These are phyloP conservation scores for Pichia sp. DNA, from an alignment of 1,139 yeast genomes.

Conservation along the genomic window DNA sequence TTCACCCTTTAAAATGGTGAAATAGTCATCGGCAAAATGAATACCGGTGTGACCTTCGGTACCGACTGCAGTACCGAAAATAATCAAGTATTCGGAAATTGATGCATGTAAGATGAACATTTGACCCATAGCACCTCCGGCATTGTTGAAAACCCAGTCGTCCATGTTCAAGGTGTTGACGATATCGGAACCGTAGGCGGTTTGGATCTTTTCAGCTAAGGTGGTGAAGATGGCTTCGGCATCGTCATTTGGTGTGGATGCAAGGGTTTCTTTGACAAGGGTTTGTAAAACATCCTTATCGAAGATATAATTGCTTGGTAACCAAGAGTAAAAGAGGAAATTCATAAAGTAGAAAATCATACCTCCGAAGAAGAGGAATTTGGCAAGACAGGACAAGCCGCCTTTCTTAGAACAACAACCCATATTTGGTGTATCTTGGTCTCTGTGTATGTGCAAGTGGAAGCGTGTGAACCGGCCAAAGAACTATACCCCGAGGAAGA, in stretches of 20 bases:
- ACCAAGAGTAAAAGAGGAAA: slow-evolving; percentile 55
- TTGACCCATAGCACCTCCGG: slow-evolving; percentile 99
- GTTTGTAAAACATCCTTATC: slow-evolving; percentile 45
- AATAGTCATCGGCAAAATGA: slow-evolving; percentile 95
- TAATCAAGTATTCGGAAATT: slow-evolving; percentile 85
- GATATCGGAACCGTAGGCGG: slow-evolving; percentile 57
- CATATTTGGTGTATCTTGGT: not conserved
- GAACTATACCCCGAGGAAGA: no score
- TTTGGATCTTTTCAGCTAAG: slow-evolving; percentile 58
- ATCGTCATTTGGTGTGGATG: slow-evolving; percentile 55
- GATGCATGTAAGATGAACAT: slow-evolving; percentile 97
- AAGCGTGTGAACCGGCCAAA: no score
- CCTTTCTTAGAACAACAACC: slow-evolving; percentile 12
- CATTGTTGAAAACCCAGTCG: slow-evolving; percentile 96
- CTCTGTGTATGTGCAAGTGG: no score
- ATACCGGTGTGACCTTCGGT: slow-evolving; percentile 97
- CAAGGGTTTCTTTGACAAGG: slow-evolving; percentile 51
- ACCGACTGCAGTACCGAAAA: slow-evolving; percentile 87
- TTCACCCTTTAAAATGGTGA: slow-evolving; percentile 80
- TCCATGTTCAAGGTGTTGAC: slow-evolving; percentile 69
- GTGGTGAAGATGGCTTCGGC: slow-evolving; percentile 60
- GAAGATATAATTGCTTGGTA: slow-evolving; percentile 64
- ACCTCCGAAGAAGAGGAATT: slow-evolving; percentile 25
- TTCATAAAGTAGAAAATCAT: slow-evolving; percentile 38
- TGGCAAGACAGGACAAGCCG: slow-evolving; percentile 14